A percentile compares a stretch with the other conserved stretches of the same genome.
Conservation (phyloP, 2,329 filamentous ascomycete species). For the Colletotrichum cuscutae region DNA sequence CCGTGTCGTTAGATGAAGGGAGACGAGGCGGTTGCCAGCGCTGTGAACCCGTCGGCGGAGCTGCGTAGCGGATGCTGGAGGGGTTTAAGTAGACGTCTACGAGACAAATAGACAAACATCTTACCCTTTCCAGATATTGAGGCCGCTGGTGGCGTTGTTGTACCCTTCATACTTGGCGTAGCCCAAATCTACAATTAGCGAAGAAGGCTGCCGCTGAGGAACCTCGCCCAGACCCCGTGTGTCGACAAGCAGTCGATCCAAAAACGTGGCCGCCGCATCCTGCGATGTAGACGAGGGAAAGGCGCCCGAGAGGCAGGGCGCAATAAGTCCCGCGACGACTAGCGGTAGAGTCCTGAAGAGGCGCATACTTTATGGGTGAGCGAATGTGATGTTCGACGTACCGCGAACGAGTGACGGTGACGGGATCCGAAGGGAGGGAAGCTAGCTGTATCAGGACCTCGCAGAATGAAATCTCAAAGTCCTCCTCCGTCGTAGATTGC, state of each 20-base stretch:
- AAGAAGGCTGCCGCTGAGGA: not conserved
- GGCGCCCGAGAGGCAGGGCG: not conserved
- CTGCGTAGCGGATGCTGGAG: constrained; percentile 55
- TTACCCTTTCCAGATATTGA: constrained; percentile 59
- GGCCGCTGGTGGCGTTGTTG: constrained; percentile 45
- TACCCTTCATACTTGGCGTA: constrained; percentile 58
- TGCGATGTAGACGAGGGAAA: not conserved
- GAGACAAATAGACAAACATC: not conserved
- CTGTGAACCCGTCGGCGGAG: constrained; percentile 52
- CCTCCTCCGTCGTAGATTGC: not conserved
- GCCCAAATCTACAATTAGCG: constrained; percentile 50
- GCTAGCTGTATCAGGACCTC: not conserved
- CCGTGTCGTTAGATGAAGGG: constrained; percentile 40
- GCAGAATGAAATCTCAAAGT: no score
- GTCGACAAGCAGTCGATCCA: not conserved
- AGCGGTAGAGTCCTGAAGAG: not conserved
- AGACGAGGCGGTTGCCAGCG: constrained; percentile 55
- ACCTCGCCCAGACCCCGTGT: not conserved
- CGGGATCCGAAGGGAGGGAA: not conserved
- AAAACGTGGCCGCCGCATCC: not conserved
- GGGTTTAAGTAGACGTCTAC: no score
- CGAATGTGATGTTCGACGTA: not conserved
- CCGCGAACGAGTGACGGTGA: not conserved
- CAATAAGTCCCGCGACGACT: not conserved
- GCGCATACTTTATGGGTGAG: not conserved